Base-by-base conservation (phyloP, 352 stramenopile genomes). In the Phytophthora pseudosyringae region DNA sequence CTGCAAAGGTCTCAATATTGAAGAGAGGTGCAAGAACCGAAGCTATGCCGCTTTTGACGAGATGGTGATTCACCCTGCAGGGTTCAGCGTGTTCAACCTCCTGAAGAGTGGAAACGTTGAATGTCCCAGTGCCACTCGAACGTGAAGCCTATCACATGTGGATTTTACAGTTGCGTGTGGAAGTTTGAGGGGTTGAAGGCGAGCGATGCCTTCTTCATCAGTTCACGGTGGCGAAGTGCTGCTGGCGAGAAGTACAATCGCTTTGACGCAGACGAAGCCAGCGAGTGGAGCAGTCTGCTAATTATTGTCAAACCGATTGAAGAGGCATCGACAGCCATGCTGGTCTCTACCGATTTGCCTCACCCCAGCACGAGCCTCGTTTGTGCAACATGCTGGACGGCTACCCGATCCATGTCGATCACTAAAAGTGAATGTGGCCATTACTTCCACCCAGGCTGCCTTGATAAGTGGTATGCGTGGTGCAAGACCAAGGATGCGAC, bases 101-200 rank as follows among this genome's bases (percentile, higher is more conserved):
- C 28, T 66, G 1, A 8, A 9, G 28, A 51, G 73, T 31, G 38
- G 36, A 0, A 25, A 58, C 12, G 41, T 67, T 4, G 13, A 21
- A 1, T 80, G 72, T 21, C 72, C 72, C 10, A 52, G 0, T 81
- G 73, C 25, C 16, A 25, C 0, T 33, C 4, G 0, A 44, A 54
- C 0, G 58, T 78, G 15, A 55, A 62, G 4, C 69, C 73, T 0
- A 4, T 72, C 2, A 65, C 64, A 0, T 81, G 73, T 33, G 73
- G 69, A 0, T 73, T 81, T 39, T 81, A 81, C 45, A 52, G 69
- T 39, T 81, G 73, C 26, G 45, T 43, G 13, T 81, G 73, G 73
- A 69, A 71, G 29, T 78, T 55, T 36, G 73, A 81, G 25, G 73
- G 64, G 9, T 21, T 78, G 0, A 53, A 54, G 21, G 15, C 38